Evolutionary conservation across 2,329 filamentous ascomycete genomes (phyloP).

Genomic region (Ceratocystis colombiana): DNA sequence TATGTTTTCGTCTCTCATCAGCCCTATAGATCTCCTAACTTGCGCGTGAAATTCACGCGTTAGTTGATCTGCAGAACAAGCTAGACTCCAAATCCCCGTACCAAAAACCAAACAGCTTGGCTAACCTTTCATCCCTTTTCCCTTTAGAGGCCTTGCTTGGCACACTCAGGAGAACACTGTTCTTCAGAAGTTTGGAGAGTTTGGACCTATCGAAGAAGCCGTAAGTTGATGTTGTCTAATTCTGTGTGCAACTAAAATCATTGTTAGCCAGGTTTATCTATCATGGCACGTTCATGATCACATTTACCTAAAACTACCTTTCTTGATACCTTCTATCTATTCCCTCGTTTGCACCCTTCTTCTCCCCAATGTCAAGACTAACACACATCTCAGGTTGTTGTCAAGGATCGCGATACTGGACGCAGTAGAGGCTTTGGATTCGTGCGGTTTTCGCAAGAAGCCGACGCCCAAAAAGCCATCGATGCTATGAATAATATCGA

Average conservation of each 20-base stretch:
- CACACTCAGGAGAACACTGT: slow-evolving; percentile 87
- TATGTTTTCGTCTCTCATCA: slow-evolving; percentile 39
- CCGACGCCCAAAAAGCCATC: slow-evolving; percentile 68
- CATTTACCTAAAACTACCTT: neutral
- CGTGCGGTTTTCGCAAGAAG: slow-evolving; percentile 72
- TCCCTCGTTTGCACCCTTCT: neutral
- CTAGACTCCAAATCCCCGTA: neutral
- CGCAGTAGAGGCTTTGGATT: slow-evolving; percentile 97
- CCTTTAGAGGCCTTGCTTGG: slow-evolving; percentile 81
- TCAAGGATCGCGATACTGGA: slow-evolving; percentile 93
- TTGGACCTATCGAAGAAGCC: slow-evolving; percentile 84
- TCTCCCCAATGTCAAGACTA: neutral
- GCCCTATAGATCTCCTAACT: slow-evolving; percentile 2
- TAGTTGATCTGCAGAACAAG: neutral
- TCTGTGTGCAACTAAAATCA: neutral
- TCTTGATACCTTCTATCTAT: neutral
- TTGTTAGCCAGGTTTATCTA: neutral
- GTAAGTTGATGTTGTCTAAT: slow-evolving; percentile 48
- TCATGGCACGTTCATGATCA: neutral
- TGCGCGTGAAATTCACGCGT: slow-evolving; percentile 9
- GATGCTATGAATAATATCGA: slow-evolving; percentile 76
- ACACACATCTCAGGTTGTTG: slow-evolving; percentile 60
- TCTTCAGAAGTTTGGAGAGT: slow-evolving; percentile 84
- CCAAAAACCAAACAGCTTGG: neutral
- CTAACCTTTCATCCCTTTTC: neutral